Evolutionary conservation across 2,329 filamentous ascomycete genomes (phyloP).

Genomic region (Cytospora mali): DNA sequence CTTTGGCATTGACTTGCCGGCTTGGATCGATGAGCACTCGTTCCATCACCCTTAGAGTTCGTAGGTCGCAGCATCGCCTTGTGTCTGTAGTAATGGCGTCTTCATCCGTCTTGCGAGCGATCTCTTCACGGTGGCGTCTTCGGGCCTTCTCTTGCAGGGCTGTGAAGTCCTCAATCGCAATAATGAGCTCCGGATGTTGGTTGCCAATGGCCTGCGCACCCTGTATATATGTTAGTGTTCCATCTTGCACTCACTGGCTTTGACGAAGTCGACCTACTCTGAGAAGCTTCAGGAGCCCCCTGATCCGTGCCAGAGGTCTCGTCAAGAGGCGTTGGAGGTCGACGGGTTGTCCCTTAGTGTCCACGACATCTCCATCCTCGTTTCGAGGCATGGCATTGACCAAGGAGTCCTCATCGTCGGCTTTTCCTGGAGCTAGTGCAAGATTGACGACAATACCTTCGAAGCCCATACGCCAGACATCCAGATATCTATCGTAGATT

Average conservation of each 20-base stretch:
- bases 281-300: constrained; percentile 83
- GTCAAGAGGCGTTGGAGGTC: constrained; percentile 94
- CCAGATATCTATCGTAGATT: constrained; percentile 83
- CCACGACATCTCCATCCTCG: constrained; percentile 66
- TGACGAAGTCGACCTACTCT: constrained; percentile 53
- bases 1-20: constrained; percentile 84
- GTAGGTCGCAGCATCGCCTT: constrained; percentile 75
- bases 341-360: constrained; percentile 82
- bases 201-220: constrained; percentile 62
- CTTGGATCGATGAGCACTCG: constrained; percentile 72
- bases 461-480: constrained; percentile 89
- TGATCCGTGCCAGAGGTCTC: constrained; percentile 82
- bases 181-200: constrained; percentile 56
- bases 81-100: constrained; percentile 83
- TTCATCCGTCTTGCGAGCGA: constrained; percentile 78
- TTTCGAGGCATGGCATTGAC: constrained; percentile 63
- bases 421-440: constrained; percentile 61
- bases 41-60: constrained; percentile 71
- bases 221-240: constrained; percentile 41
- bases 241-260: not conserved
- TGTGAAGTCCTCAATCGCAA: constrained; percentile 66
- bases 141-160: constrained; percentile 76
- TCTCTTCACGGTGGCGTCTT: constrained; percentile 63
- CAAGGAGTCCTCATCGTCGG: constrained; percentile 63
- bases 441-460: constrained; percentile 94